Evolutionary conservation across 2,329 filamentous ascomycete species (phyloP).

Genomic region (Calycina herbarum): DNA sequence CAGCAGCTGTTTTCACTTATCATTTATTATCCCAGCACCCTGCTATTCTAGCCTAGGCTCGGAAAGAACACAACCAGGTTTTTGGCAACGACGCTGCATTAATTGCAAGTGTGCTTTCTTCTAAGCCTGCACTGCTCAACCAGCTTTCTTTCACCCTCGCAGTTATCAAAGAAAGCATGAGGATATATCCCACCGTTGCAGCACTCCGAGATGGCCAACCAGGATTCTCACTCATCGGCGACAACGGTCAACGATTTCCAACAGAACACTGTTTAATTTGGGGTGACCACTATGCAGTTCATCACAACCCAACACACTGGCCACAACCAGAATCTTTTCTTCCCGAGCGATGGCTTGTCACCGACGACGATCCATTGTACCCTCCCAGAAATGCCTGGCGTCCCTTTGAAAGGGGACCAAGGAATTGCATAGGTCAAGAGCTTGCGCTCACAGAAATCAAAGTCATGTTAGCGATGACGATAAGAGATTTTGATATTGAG

Average conservation of each 20-base stretch:
- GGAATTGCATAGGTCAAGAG: not conserved
- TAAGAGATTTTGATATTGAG: not conserved
- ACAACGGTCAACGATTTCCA: not conserved
- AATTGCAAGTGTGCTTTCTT: not conserved
- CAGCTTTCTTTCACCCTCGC: no score
- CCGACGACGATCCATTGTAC: no score
- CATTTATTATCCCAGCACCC: not conserved
- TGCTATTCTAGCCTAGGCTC: no score
- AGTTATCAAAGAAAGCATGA: not conserved
- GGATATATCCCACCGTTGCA: not conserved
- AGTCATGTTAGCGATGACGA: not conserved
- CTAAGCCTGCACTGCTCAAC: not conserved
- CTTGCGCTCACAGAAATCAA: not conserved
- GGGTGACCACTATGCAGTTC: not conserved
- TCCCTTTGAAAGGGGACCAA: not conserved
- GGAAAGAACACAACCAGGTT: not conserved
- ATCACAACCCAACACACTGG: not conserved
- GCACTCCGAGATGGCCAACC: no score
- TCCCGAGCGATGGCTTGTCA: not conserved
- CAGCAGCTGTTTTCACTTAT: not conserved
- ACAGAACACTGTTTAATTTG: not conserved
- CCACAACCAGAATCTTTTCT: not conserved
- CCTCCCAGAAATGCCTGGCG: not conserved
- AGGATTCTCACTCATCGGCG: not conserved
- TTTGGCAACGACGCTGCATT: not conserved